Evolutionary conservation across 2,329 filamentous ascomycete species (phyloP), one percentile per base, ranked within the genome.

Genomic region (Coniella lustricola): DNA sequence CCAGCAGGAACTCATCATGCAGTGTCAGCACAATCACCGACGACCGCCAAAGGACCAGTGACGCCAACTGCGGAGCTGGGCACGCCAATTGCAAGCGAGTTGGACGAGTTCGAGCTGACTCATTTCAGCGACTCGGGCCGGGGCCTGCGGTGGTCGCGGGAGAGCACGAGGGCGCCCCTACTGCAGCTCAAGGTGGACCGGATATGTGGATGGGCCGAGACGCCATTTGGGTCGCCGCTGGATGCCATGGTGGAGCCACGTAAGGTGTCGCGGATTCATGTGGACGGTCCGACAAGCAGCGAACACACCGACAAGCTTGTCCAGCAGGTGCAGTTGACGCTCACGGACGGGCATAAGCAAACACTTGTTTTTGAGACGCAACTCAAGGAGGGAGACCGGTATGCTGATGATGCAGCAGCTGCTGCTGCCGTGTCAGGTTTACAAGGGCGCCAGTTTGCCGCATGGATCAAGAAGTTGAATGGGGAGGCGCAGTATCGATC

Each of bases 321-420:
- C 13, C 46, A 49, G 29, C 48, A 34, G n/a, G 43, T 52, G 12
- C 37, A 43, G 36, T 33, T 53, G 4, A 35, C 36, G 25, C 38
- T 51, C 14, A 48, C 38, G 41, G 40, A 48, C 34, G 40, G 44
- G 18, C 39, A 44, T 18, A 41, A 53, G 44, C 39, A 47, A 40
- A 25, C 46, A 12, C 17, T 53, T 7, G 42, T 47, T 20, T 51
- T 53, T 31, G 51, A 46, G 36, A 45, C 48, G 25, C 12, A 53
- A 46, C 18, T 38, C 44, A 3, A 38, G 31, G 3, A 44, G 34
- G 18, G 48, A 48, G 12, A 22, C 41, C 35, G 10, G 25, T 10
- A 29, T n/a, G n/a, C n/a, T n/a, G n/a, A n/a, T n/a, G n/a, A n/a
- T n/a, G 25, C 25, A 29, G 25, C 25, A 29, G 25, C 25, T 29